These are phyloP conservation scores for Colletotrichum sp. DNA, from an alignment of 2,329 filamentous ascomycete genomes.

Conservation along the genomic window DNA sequence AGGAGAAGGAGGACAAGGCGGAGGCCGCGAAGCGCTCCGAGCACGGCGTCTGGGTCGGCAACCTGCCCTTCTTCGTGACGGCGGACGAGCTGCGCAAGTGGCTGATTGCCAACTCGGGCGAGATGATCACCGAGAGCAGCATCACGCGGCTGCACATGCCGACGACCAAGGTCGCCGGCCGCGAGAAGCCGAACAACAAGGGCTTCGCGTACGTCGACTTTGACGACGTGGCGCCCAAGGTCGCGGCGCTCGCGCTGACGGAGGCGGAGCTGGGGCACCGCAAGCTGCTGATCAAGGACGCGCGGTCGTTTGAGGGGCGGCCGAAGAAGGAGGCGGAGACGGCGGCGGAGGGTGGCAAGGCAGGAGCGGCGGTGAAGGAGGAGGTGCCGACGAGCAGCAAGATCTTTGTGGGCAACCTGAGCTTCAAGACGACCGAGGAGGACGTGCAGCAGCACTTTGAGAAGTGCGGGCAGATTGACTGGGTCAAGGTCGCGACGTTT, in stretches of 20 bases:
- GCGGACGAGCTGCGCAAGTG: constrained; percentile 78
- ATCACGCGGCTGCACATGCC: constrained; percentile 90
- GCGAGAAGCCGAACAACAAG: constrained; percentile 69
- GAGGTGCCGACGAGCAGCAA: constrained; percentile 69
- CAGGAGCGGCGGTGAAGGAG: constrained; percentile 32
- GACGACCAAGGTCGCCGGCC: constrained; percentile 55
- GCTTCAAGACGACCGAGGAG: constrained; percentile 82
- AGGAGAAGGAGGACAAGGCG: constrained; percentile 42
- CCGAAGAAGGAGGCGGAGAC: constrained; percentile 67
- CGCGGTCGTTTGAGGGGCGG: constrained; percentile 88
- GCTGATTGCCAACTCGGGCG: constrained; percentile 74
- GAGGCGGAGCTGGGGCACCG: constrained; percentile 80
- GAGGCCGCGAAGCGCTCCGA: constrained; percentile 67
- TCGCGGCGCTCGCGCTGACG: constrained; percentile 84
- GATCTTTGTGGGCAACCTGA: constrained; percentile 90
- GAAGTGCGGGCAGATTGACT: constrained; percentile 82
- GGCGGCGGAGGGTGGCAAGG: constrained; percentile 24
- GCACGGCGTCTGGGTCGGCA: constrained; percentile 94
- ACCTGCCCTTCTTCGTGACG: constrained; percentile 84
- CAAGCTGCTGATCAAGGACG: constrained; percentile 89
- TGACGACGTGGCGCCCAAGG: constrained; percentile 68
- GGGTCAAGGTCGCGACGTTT: constrained; percentile 91
- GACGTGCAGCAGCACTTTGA: constrained; percentile 81
- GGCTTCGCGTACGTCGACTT: constrained; percentile 99
- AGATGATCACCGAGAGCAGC: constrained; percentile 66